These are phyloP conservation scores for Cokeromyces recurvatus DNA, from an alignment of 371 early-diverging fungal species.

Conservation along the genomic window DNA sequence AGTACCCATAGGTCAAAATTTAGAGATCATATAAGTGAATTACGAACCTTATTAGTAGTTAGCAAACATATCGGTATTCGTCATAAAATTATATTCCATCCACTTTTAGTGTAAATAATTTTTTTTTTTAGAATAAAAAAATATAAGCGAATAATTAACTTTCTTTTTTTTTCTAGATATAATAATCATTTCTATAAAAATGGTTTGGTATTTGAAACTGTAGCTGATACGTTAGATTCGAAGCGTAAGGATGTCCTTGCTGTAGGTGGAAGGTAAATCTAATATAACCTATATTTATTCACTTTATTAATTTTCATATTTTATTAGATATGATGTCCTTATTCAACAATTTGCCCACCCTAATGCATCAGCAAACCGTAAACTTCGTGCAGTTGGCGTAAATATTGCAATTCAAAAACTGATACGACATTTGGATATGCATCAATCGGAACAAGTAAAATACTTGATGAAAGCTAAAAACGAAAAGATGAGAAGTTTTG, in stretches of 20 bases:
- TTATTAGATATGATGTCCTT: conserved; percentile 64
- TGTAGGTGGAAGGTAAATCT: conserved; percentile 64
- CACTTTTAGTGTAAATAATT: conserved; percentile 58
- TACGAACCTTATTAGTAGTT: conserved; percentile 48
- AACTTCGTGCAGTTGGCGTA: conserved; percentile 70
- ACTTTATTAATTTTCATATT: not conserved
- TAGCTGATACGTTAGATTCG: conserved; percentile 45
- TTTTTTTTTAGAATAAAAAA: too few species aligned
- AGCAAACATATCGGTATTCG: conserved; percentile 59
- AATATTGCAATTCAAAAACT: conserved; percentile 78
- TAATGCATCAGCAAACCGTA: conserved; percentile 39
- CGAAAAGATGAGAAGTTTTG: conserved; percentile 57
- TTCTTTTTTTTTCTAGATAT: conserved; percentile 38
- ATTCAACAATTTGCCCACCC: conserved; percentile 45
- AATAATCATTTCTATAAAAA: conserved; percentile 70
- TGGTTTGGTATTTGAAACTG: conserved; percentile 74
- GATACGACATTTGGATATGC: conserved; percentile 61
- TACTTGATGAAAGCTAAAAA: conserved; percentile 46
- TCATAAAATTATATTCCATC: conserved; percentile 61
- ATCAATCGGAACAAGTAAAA: conserved; percentile 63
- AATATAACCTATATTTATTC: not conserved
- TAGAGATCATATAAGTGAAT: conserved; percentile 41
- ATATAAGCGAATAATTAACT: not conserved
- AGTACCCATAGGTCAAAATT: conserved; percentile 44
- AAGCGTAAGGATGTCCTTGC: conserved; percentile 75